Evolutionary conservation across 2,329 filamentous ascomycete genomes (phyloP).

Genomic region (Aspergillus ruber): DNA sequence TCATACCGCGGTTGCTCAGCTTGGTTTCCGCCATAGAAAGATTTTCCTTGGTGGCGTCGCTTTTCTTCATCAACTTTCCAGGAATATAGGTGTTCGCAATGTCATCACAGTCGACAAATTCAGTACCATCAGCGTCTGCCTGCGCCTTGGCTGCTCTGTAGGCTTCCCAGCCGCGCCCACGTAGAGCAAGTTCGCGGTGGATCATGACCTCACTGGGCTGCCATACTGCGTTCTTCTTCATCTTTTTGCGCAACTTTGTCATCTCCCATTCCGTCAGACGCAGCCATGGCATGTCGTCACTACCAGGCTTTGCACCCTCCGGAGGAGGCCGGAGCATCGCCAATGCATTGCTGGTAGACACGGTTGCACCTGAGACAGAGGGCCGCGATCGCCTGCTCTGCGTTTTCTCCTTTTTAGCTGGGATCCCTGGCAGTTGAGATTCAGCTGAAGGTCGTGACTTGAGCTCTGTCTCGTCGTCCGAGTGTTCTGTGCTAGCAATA

Average conservation of each 20-base stretch:
- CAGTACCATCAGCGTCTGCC: conserved; percentile 46
- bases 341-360: conserved; percentile 57
- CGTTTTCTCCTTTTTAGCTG: conserved; percentile 40
- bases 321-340: conserved; percentile 55
- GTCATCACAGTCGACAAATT: conserved; percentile 53
- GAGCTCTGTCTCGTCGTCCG: conserved; percentile 34
- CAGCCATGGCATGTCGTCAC: conserved; percentile 57
- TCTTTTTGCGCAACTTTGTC: conserved; percentile 59
- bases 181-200: conserved; percentile 54
- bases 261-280: conserved; percentile 62
- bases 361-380: conserved; percentile 7
- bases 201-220: conserved; percentile 63
- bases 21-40: conserved; percentile 43
- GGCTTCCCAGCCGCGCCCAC: conserved; percentile 49
- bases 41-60: conserved; percentile 34
- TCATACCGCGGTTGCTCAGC: conserved; percentile 54
- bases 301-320: conserved; percentile 53
- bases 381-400: conserved; percentile 19
- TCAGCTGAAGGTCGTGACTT: conserved; percentile 15
- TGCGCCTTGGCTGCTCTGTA: conserved; percentile 45
- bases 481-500: conserved; percentile 42
- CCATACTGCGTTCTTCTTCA: conserved; percentile 68
- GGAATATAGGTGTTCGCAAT: conserved; percentile 32
- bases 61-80: conserved; percentile 34
- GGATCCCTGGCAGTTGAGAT: conserved; percentile 11